phyloP scores from a whole-genome alignment of 495 filamentous ascomycete species.

The Penicillium angulare region DNA sequence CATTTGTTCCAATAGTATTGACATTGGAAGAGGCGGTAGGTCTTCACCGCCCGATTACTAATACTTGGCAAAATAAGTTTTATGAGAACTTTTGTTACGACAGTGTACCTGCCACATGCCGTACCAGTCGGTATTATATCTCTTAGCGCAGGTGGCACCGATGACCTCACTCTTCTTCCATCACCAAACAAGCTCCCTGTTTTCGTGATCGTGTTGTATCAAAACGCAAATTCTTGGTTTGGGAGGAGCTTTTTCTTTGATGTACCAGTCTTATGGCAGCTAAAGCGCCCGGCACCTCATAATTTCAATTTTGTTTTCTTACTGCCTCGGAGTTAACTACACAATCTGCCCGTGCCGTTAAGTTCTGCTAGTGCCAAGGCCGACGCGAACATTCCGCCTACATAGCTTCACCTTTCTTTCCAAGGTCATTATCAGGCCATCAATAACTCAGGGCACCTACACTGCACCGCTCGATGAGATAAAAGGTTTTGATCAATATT shows the following conservation, averaged over 20 bases:
- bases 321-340: slow-evolving; percentile 9
- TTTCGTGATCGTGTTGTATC: too few relatives aligned
- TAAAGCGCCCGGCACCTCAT: too few relatives aligned
- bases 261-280: too few relatives aligned
- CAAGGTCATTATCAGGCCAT: neutral
- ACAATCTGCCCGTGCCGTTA: slow-evolving; percentile 23
- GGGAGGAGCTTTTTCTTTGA: too few relatives aligned
- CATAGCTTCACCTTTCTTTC: slow-evolving; percentile 11
- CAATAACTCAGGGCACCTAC: neutral
- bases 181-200: neutral
- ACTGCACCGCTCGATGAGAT: neutral
- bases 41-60: too few relatives aligned
- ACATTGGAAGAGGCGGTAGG: too few relatives aligned
- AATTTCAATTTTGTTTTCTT: neutral
- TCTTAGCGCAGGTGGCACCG: slow-evolving; percentile 11
- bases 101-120: too few relatives aligned
- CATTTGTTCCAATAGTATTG: too few relatives aligned
- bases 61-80: too few relatives aligned
- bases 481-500: neutral
- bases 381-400: slow-evolving; percentile 30
- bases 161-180: slow-evolving; percentile 28
- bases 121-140: neutral
- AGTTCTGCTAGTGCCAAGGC: slow-evolving; percentile 24
- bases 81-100: too few relatives aligned
- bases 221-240: too few relatives aligned